These are phyloP conservation scores for Ilyonectria sp. DNA, from an alignment of 2,329 filamentous ascomycete genomes.

Conservation along the genomic window DNA sequence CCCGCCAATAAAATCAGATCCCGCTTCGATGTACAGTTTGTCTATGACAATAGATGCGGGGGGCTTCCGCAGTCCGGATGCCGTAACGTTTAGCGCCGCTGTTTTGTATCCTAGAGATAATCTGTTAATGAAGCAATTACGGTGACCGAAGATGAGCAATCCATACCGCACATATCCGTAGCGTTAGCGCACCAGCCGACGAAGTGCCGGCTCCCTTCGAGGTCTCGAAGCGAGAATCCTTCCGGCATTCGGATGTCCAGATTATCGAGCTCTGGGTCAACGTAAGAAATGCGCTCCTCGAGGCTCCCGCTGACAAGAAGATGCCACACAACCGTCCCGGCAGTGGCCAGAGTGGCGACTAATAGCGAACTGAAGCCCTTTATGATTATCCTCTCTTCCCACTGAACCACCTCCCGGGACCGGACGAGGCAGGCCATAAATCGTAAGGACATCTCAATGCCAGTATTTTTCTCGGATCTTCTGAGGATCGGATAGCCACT, in stretches of 20 bases:
- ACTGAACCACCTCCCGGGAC: slow-evolving; percentile 10
- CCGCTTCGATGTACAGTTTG: slow-evolving; percentile 29
- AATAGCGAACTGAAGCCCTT: slow-evolving; percentile 30
- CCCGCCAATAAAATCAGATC: slow-evolving; percentile 15
- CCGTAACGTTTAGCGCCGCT: neutral
- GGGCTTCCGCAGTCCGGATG: neutral
- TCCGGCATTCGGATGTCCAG: neutral
- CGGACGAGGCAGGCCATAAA: slow-evolving; percentile 1
- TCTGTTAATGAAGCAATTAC: too few relatives aligned
- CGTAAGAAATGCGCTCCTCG: slow-evolving; percentile 25
- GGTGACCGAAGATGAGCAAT: neutral
- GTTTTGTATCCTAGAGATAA: too few relatives aligned
- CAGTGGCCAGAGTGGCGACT: neutral
- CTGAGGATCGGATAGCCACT: slow-evolving; percentile 13
- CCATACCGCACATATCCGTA: slow-evolving; percentile 27
- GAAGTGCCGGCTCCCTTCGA: slow-evolving; percentile 28
- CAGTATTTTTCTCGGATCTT: slow-evolving; percentile 14
- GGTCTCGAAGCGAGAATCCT: neutral
- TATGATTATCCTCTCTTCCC: slow-evolving; percentile 16
- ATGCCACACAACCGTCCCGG: slow-evolving; percentile 31
- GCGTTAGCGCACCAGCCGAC: slow-evolving; percentile 31
- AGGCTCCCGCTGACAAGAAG: neutral
- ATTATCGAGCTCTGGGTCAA: slow-evolving; percentile 12
- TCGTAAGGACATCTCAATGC: slow-evolving; percentile 20
- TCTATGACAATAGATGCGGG: slow-evolving; percentile 17